Conservation (phyloP, 139 green algal species). For the Chlorella sp. region DNA sequence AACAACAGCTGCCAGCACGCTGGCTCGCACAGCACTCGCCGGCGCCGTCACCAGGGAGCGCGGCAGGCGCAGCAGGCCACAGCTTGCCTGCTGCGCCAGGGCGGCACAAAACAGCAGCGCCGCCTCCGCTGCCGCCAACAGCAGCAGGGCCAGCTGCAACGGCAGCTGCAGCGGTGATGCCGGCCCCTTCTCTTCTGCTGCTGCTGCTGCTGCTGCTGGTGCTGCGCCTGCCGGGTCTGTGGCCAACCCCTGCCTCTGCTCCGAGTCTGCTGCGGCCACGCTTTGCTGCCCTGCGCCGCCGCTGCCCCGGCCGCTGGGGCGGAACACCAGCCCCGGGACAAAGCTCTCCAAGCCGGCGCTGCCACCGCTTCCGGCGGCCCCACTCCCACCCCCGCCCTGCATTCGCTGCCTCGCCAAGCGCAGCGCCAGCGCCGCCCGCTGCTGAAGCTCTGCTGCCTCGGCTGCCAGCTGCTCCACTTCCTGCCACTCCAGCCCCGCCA, state of each 20-base stretch:
- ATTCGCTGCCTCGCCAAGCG: slow-evolving; percentile 10
- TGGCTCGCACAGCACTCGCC: background rate
- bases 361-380: background rate
- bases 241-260: background rate
- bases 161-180: background rate
- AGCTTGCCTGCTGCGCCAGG: background rate
- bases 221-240: background rate
- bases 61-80: background rate
- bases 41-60: background rate
- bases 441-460: slow-evolving; percentile 21
- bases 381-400: background rate
- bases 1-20: background rate
- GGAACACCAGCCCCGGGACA: too few relatives aligned
- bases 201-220: background rate
- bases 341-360: background rate
- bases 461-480: slow-evolving; percentile 32
- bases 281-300: background rate
- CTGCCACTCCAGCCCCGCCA: slow-evolving; percentile 25
- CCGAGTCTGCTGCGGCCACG: background rate
- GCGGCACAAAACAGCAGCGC: slow-evolving; percentile 1
- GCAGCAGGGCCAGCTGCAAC: slow-evolving; percentile 9
- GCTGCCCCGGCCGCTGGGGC: background rate
- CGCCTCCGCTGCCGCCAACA: background rate
- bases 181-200: background rate
- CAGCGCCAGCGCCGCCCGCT: slow-evolving; percentile 10